Base-by-base conservation (phyloP, 1,139 yeast species). In the Nakaseomyces kungkrabaensis region DNA sequence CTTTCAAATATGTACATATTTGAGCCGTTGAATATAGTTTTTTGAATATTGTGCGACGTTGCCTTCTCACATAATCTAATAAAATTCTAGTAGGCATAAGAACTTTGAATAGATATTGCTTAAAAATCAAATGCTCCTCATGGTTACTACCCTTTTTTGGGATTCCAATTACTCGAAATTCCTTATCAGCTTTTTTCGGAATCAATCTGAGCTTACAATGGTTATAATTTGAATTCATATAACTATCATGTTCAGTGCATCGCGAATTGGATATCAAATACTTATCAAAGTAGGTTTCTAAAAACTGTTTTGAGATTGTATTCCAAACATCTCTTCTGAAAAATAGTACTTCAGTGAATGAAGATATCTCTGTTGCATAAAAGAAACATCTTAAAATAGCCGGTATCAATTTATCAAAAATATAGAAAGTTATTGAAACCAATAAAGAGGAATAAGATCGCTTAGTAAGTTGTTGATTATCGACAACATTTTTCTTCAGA, bases 281-380 rank as follows among this genome's bases (percentile, higher is more conserved):
- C 13, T 60, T 61, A 5, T 57, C 54, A 38, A 69, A 62, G 57
- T 79, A 82, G 5, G 55, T 54, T 2, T 64, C 58, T 44, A 76
- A 56, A 73, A 78, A 80, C 0, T 66, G 59, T 8, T 59, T 57
- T 0, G 79, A 67, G 5, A 81, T 60, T 10, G 51, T 51, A 7
- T 59, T 59, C 96, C 97, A 90, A 0, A 69, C 65, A 29, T 68
- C 71, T 48, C 81, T 89, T 11, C 83, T 75, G 59, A 76, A 87
- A 61, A 73, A 87, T 1, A 73, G 54, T 0, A 76, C 54, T 5
- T 68, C 61, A 5, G 60, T 60, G 0, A 68, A 61, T 3, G 75
- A 73, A 1, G 81, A 72, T 0, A 75, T 64, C 49, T 81, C 83
- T 0, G 92, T 80, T 3, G 84, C 80, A 60, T 85, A 83, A 72